Conservation (phyloP, 169 alveolate genomes). For the Plasmodium coatneyi region DNA sequence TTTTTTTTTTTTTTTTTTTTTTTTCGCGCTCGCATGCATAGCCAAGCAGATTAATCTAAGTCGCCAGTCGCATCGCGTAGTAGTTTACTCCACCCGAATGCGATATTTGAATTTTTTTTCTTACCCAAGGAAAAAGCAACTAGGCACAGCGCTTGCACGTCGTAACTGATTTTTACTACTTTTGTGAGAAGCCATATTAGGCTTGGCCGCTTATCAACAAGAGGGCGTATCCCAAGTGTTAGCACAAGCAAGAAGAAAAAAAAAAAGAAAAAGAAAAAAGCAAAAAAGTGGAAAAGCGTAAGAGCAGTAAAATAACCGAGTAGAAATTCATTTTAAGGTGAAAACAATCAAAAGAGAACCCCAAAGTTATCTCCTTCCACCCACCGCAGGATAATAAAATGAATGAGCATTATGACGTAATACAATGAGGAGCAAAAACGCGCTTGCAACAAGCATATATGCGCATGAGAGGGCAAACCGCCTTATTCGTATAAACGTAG, state of each 20-base stretch:
- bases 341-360: not conserved
- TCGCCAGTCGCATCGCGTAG: not conserved
- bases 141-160: not conserved
- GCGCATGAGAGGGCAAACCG: not conserved
- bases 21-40: not conserved
- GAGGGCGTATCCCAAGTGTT: not conserved
- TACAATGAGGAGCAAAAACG: not conserved
- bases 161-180: not conserved
- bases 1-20: too few species aligned
- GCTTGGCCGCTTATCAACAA: not conserved
- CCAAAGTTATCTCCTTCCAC: not conserved
- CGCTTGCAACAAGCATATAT: not conserved
- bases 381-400: conserved; percentile 9
- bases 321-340: not conserved
- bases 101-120: not conserved
- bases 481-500: not conserved
- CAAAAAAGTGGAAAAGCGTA: not conserved
- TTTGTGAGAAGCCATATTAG: not conserved
- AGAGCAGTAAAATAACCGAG: not conserved
- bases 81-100: not conserved
- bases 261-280: not conserved
- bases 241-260: not conserved
- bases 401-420: conserved; percentile 76
- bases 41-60: not conserved
- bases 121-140: not conserved